phyloP scores from a whole-genome alignment of 768 basidiomycete species.

The Panaeolus papilionaceus region DNA sequence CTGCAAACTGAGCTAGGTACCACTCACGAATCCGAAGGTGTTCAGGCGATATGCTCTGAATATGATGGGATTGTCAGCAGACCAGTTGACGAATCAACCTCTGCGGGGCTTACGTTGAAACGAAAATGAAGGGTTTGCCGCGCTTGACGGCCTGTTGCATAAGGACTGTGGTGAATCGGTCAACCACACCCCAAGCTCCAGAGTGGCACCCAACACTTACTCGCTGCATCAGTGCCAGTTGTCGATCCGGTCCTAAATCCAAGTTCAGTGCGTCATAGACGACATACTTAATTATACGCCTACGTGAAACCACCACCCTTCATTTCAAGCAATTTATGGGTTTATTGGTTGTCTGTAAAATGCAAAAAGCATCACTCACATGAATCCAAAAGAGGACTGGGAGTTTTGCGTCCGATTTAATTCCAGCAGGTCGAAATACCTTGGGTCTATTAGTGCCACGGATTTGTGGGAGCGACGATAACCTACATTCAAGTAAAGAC shows the following conservation, averaged over 20 bases:
- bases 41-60: constrained; percentile 62
- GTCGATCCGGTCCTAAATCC: constrained; percentile 47
- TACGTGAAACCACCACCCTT: constrained; percentile 4
- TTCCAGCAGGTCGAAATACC: constrained; percentile 27
- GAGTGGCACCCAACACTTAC: constrained; percentile 35
- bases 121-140: constrained; percentile 60
- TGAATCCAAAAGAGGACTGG: constrained; percentile 24
- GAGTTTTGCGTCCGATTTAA: constrained; percentile 19
- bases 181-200: neutral
- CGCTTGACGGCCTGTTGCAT: constrained; percentile 52
- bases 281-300: neutral
- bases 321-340: neutral
- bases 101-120: constrained; percentile 46
- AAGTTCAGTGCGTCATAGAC: neutral
- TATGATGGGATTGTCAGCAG: constrained; percentile 11
- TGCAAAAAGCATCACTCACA: constrained; percentile 8
- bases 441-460: neutral
- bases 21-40: constrained; percentile 60
- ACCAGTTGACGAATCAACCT: neutral
- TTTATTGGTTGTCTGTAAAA: neutral
- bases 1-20: neutral
- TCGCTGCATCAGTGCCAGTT: constrained; percentile 50
- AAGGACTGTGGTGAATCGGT: constrained; percentile 41
- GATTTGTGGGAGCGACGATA: neutral
- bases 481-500: constrained; percentile 47